These are phyloP conservation scores for Ajuga reptans DNA, from an alignment of 305 asterid species.

Conservation along the genomic window DNA sequence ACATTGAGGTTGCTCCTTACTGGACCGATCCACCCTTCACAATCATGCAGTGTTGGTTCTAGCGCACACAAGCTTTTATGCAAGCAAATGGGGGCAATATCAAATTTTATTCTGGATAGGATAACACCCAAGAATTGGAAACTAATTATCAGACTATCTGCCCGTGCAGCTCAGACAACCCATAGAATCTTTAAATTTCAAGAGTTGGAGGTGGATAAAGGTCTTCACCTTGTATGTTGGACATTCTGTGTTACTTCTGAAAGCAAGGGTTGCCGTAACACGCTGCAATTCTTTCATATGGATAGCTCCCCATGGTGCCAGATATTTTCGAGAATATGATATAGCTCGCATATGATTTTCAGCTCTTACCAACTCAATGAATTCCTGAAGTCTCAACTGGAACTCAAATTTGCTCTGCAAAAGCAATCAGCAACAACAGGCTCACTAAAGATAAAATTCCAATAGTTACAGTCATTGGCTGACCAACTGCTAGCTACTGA, in stretches of 20 bases:
- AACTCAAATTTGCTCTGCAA: conserved; percentile 95
- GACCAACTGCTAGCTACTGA: conserved; percentile 3
- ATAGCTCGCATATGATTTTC: conserved; percentile 69
- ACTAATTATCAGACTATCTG: neutral
- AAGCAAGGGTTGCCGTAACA: conserved; percentile 84
- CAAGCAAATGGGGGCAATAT: conserved; percentile 8
- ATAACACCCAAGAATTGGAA: neutral
- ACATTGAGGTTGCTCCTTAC: neutral
- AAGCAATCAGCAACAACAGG: conserved; percentile 20
- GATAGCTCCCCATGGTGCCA: conserved; percentile 88
- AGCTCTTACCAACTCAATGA: conserved; percentile 83
- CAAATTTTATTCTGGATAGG: neutral
- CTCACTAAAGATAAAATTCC: neutral
- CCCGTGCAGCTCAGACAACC: conserved; percentile 5
- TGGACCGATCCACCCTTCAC: neutral
- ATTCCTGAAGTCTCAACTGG: conserved; percentile 91
- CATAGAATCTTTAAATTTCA: conserved; percentile 2
- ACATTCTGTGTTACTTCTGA: conserved; percentile 78
- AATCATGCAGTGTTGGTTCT: neutral
- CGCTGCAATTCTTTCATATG: conserved; percentile 95
- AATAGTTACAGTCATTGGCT: neutral
- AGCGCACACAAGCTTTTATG: conserved; percentile 3
- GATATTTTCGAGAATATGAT: conserved; percentile 76
- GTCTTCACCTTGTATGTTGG: conserved; percentile 63
- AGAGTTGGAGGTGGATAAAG: neutral